Evolutionary conservation across 1,139 yeast genomes (phyloP), one percentile per base, ranked within the genome.

Genomic region (Taphrina flavorubra): DNA sequence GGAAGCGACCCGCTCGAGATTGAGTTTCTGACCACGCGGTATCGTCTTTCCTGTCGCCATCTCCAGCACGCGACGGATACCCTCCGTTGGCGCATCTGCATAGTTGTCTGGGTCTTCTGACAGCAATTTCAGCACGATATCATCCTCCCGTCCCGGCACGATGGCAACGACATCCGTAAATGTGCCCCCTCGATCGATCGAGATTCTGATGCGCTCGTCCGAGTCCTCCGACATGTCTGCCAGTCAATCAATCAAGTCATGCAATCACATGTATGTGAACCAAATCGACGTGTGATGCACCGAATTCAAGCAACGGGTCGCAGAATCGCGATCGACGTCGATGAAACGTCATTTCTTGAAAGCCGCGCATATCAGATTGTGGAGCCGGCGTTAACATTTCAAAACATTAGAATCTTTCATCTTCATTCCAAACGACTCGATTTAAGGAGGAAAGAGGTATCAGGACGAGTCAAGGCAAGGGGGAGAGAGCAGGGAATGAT

Each of bases 51-150:
- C 42, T 10, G 40, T 16, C 10, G 36, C 25, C 37, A 75, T 77
- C 75, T 89, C 95, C 70, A 92, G 78, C 0, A 90, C 84, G 65
- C 96, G 79, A 72, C 97, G 82, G 60, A 92, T 90, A 6, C 97
- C 97, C 79, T 92, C 97, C 16, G 92, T 82, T 4, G 96, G 96
- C 0, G 97, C 97, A 81, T 92, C 97, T 4, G 82, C 79, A 76
- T 92, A 92, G 79, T 92, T 92, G 57, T 83, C 80, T 0, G 97
- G 96, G 76, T 92, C 97, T 7, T 89, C 97, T 0, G 97, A 90
- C 39, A 92, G 81, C 53, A 92, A 79, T 77, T 92, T 92, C 70
- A 87, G 82, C 6, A 88, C 86, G 40, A 84, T 81, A 72, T 85
- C 87, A 72, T 85, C 87, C 68, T 75, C 61, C 75, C 77, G 25